phyloP scores from a whole-genome alignment of 1,139 yeast species.

The Sugiyamaella japonica region DNA sequence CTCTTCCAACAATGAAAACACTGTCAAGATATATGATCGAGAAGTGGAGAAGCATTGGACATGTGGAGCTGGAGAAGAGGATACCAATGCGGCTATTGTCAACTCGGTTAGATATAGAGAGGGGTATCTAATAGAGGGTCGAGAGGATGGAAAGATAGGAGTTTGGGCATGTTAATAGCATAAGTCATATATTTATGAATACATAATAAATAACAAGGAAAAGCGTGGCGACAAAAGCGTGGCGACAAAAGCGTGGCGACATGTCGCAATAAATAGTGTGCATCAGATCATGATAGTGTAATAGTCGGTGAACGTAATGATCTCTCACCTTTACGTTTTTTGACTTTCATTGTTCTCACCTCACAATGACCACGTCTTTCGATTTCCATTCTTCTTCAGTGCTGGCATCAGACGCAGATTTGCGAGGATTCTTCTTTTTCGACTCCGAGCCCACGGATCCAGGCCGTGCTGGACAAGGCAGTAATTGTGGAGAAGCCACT shows the following conservation, averaged over 20 bases:
- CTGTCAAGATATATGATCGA: constrained; percentile 58
- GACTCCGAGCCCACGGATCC: constrained; percentile 26
- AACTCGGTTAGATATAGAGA: constrained; percentile 53
- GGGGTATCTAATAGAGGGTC: constrained; percentile 64
- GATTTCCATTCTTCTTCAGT: constrained; percentile 19
- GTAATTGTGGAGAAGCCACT: constrained; percentile 65
- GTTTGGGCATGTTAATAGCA: constrained; percentile 53
- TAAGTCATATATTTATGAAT: constrained; percentile 1
- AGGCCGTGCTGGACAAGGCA: constrained; percentile 74
- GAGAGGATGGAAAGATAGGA: constrained; percentile 57
- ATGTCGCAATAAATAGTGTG: neutral
- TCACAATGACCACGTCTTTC: constrained; percentile 20
- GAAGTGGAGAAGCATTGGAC: constrained; percentile 53
- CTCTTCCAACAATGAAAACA: constrained; percentile 50
- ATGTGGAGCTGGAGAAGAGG: constrained; percentile 47
- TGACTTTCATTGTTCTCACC: too few relatives aligned
- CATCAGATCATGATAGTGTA: neutral
- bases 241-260: neutral
- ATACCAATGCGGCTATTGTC: constrained; percentile 38
- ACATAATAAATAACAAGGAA: neutral
- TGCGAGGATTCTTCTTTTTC: constrained; percentile 3
- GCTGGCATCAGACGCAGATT: constrained; percentile 12
- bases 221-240: neutral
- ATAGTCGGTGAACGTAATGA: too few relatives aligned
- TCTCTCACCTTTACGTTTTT: too few relatives aligned